A percentile compares a stretch with the other conserved stretches of the same genome.
Evolutionary conservation across 768 basidiomycete species (phyloP).

Genomic region (Solioccasus polychromus): DNA sequence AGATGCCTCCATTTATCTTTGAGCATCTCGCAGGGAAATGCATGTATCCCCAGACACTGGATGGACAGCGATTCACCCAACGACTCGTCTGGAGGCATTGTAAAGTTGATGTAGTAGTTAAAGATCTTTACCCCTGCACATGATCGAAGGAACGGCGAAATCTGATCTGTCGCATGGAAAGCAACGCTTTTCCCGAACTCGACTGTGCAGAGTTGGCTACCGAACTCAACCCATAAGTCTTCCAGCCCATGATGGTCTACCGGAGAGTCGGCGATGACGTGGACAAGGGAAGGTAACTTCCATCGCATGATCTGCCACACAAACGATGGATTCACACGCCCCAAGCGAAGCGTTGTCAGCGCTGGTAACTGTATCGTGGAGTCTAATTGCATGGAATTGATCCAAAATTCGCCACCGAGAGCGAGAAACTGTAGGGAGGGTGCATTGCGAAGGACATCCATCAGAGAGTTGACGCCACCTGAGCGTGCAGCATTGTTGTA

Average conservation of each 20-base stretch:
- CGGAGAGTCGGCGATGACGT: conserved; percentile 52
- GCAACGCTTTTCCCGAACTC: conserved; percentile 58
- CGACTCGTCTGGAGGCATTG: conserved; percentile 23
- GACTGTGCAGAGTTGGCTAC: conserved; percentile 47
- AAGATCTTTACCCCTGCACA: conserved; percentile 48
- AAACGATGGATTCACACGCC: conserved; percentile 47
- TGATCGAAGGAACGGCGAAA: conserved; percentile 43
- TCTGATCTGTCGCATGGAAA: conserved; percentile 49
- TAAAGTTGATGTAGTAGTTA: conserved; percentile 57
- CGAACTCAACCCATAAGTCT: conserved; percentile 48
- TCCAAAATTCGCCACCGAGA: conserved; percentile 46
- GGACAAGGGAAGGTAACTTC: conserved; percentile 51
- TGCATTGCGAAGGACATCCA: conserved; percentile 46
- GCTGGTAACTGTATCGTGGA: conserved; percentile 38
- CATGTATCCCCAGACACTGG: conserved; percentile 49
- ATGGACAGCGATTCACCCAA: conserved; percentile 34
- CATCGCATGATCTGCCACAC: conserved; percentile 48
- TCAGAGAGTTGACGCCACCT: conserved; percentile 64
- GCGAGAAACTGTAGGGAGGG: conserved; percentile 60
- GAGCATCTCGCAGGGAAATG: conserved; percentile 44
- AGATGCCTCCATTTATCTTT: conserved; percentile 31
- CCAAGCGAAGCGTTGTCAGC: conserved; percentile 54
- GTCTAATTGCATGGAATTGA: conserved; percentile 15
- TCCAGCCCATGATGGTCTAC: conserved; percentile 36
- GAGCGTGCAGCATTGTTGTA: conserved; percentile 51